Conservation (phyloP, 306 rosid species). For the Vicia villosa region DNA sequence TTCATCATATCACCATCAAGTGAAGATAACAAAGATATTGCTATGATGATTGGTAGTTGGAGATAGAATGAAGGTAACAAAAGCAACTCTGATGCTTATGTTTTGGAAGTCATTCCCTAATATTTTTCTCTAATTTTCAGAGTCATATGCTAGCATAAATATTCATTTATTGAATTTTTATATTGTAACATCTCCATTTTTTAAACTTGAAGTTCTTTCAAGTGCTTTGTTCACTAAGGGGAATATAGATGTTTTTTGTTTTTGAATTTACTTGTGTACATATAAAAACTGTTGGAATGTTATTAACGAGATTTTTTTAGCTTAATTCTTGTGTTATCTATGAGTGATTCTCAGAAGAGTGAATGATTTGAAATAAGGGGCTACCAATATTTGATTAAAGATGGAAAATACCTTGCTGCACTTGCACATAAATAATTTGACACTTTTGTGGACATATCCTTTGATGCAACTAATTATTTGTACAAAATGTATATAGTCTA, state of each 20-base stretch:
- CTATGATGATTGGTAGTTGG: slow-evolving; percentile 16
- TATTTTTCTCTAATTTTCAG: slow-evolving; percentile 20
- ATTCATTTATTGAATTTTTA: slow-evolving; percentile 27
- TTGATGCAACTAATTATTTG: too few species aligned
- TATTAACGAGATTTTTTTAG: slow-evolving; percentile 1
- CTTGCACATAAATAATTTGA: too few species aligned
- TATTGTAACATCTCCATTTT: slow-evolving; percentile 5
- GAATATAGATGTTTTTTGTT: slow-evolving; percentile 32
- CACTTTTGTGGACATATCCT: too few species aligned
- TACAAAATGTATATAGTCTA: too few species aligned
- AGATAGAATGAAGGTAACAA: slow-evolving; percentile 30
- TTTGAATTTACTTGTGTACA: slow-evolving; percentile 31
- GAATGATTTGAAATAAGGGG: too few species aligned
- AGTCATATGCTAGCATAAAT: slow-evolving; percentile 25
- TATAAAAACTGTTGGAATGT: not conserved
- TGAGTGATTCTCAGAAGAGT: not conserved
- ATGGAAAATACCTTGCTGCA: too few species aligned
- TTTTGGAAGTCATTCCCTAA: slow-evolving; percentile 13
- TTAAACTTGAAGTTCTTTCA: slow-evolving; percentile 1
- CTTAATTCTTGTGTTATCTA: not conserved
- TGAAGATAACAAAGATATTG: slow-evolving; percentile 26
- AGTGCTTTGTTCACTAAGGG: slow-evolving; percentile 20
- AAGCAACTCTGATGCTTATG: slow-evolving; percentile 18
- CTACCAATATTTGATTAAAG: too few species aligned
- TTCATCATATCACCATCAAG: slow-evolving; percentile 2